Percentiles rank a stretch among this genome's conserved stretches.
Evolutionary conservation across 495 filamentous ascomycete species (phyloP).

Genomic region (Tuber indicum): DNA sequence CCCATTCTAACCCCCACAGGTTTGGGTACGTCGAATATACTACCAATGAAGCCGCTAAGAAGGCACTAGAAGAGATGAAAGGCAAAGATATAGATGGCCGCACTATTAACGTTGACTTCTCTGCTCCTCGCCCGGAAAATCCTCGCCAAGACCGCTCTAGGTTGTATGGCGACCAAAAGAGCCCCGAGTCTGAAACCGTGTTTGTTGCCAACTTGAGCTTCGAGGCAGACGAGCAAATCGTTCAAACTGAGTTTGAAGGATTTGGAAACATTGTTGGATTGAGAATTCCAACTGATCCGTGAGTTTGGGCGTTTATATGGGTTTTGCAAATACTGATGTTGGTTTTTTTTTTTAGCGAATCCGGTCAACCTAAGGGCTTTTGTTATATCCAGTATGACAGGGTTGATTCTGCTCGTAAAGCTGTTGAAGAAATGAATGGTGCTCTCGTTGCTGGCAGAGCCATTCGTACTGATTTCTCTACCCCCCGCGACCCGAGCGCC

Average conservation of each 20-base stretch:
- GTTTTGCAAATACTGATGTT: slow-evolving; percentile 43
- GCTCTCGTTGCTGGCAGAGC: slow-evolving; percentile 68
- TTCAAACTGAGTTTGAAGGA: slow-evolving; percentile 68
- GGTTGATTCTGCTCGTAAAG: slow-evolving; percentile 76
- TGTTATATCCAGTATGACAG: slow-evolving; percentile 82
- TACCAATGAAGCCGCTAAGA: slow-evolving; percentile 59
- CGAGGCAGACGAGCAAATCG: slow-evolving; percentile 66
- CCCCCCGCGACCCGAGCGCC: slow-evolving; percentile 61
- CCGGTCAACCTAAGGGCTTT: slow-evolving; percentile 86
- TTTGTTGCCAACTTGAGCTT: slow-evolving; percentile 93
- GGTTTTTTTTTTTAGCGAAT: slow-evolving; percentile 51
- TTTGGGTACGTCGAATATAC: slow-evolving; percentile 96
- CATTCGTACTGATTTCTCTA: slow-evolving; percentile 83
- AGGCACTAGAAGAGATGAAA: slow-evolving; percentile 75
- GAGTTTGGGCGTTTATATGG: slow-evolving; percentile 39
- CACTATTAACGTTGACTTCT: slow-evolving; percentile 81
- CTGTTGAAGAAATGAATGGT: slow-evolving; percentile 68
- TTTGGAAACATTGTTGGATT: slow-evolving; percentile 67
- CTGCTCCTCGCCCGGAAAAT: slow-evolving; percentile 58
- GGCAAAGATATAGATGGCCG: slow-evolving; percentile 77
- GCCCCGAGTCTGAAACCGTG: slow-evolving; percentile 74
- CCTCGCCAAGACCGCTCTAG: slow-evolving; percentile 61
- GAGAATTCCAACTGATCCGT: slow-evolving; percentile 80
- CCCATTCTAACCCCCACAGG: slow-evolving; percentile 45
- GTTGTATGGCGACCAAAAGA: slow-evolving; percentile 67